phyloP scores from a whole-genome alignment of 2,329 filamentous ascomycete genomes.

The Venturia effusa region DNA sequence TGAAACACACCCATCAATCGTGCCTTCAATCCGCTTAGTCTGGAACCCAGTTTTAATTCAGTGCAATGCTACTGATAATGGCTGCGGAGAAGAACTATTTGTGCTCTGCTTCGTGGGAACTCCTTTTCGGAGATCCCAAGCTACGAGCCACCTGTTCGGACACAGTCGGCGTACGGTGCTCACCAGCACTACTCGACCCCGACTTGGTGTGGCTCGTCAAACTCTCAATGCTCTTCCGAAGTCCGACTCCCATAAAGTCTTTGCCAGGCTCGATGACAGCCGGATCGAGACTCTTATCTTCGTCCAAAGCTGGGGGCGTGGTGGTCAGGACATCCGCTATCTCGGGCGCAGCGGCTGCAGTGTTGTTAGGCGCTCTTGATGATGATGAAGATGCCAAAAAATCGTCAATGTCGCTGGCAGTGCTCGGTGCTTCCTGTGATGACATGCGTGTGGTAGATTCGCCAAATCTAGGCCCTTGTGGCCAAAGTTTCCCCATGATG shows the following conservation, averaged over 20 bases:
- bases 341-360: conserved; percentile 24
- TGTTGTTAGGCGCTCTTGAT: conserved; percentile 12
- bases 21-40: not conserved
- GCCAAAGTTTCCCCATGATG: not conserved
- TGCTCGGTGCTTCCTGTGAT: not conserved
- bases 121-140: not conserved
- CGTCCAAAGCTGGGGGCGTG: conserved; percentile 20
- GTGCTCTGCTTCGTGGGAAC: not conserved
- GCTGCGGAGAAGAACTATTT: not conserved
- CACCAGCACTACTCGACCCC: not conserved
- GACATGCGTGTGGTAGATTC: not conserved
- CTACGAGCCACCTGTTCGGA: conserved; percentile 5
- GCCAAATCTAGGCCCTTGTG: not conserved
- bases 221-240: not conserved
- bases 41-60: not conserved
- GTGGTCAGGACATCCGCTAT: conserved; percentile 26
- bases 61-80: not conserved
- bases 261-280: not conserved
- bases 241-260: conserved; percentile 1
- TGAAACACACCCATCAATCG: not conserved
- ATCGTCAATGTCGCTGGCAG: not conserved
- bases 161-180: not conserved
- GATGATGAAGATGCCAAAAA: conserved; percentile 1
- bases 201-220: not conserved
- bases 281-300: conserved; percentile 18